Percentiles rank a stretch among this genome's conserved stretches.
phyloP scores from a whole-genome alignment of 140 eudicot genomes.

The Ambrosia hybrid region DNA sequence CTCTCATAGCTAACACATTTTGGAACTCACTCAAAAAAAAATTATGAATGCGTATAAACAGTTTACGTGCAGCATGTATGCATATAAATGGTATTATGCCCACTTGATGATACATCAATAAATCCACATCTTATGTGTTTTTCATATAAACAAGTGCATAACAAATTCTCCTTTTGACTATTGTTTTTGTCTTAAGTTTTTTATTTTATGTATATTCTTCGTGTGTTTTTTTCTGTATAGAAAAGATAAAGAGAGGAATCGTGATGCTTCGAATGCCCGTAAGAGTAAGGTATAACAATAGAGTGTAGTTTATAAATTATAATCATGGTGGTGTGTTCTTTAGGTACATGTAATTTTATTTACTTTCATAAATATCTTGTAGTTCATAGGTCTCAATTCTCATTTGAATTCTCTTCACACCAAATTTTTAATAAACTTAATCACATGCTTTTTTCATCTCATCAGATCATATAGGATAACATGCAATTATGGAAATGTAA shows the following conservation, averaged over 20 bases:
- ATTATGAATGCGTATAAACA: background rate
- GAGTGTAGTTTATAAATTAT: slow-evolving; percentile 15
- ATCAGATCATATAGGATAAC: background rate
- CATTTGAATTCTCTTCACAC: background rate
- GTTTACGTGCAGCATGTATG: background rate
- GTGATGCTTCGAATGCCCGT: slow-evolving; percentile 29
- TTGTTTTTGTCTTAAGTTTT: slow-evolving; percentile 1
- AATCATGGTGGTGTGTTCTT: background rate
- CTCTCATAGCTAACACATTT: background rate
- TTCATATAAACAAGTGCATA: background rate
- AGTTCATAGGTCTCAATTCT: background rate
- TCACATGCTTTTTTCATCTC: background rate
- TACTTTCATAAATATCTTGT: background rate
- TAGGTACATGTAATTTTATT: background rate
- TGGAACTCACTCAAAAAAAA: too few relatives aligned
- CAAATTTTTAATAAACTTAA: background rate
- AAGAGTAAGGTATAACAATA: slow-evolving; percentile 32
- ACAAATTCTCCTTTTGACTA: slow-evolving; percentile 5
- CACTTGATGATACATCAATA: slow-evolving; percentile 9
- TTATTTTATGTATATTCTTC: background rate
- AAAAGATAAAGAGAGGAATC: slow-evolving; percentile 54
- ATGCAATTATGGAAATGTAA: slow-evolving; percentile 7
- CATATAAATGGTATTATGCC: slow-evolving; percentile 13
- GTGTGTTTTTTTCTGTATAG: slow-evolving; percentile 37
- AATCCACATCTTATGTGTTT: slow-evolving; percentile 11